These are phyloP conservation scores for Chytriomyces sp. DNA, from an alignment of 192 early-diverging fungal genomes.

Conservation along the genomic window DNA sequence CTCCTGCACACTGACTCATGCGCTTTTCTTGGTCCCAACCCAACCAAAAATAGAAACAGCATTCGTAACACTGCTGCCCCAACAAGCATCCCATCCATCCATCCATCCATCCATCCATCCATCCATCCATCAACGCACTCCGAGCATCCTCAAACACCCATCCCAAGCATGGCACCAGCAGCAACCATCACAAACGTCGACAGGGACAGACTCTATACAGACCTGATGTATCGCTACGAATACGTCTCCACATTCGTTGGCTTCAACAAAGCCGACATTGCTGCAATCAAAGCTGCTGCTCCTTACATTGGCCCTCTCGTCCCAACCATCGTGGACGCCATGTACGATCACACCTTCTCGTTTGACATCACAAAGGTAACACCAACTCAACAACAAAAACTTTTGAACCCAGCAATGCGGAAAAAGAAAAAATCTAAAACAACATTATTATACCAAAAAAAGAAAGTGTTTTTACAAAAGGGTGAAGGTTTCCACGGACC, in stretches of 20 bases:
- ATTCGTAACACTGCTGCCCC: too few species aligned
- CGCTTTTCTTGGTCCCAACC: too few species aligned
- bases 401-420: too few species aligned
- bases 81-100: too few species aligned
- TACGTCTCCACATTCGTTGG: constrained; percentile 77
- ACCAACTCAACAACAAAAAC: too few species aligned
- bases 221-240: constrained; percentile 76
- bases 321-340: constrained; percentile 76
- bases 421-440: too few species aligned
- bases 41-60: too few species aligned
- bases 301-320: constrained; percentile 67
- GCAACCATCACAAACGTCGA: constrained; percentile 41
- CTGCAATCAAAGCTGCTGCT: constrained; percentile 70
- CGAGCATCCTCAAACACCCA: too few species aligned
- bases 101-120: too few species aligned
- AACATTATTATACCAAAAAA: too few species aligned
- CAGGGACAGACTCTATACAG: constrained; percentile 69
- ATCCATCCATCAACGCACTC: too few species aligned
- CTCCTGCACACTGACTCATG: too few species aligned
- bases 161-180: background rate
- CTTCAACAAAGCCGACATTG: constrained; percentile 71
- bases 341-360: constrained; percentile 71
- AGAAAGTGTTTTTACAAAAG: constrained; percentile 59
- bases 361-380: constrained; percentile 76
- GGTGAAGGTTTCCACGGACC: constrained; percentile 66